These are phyloP conservation scores for Lichtheimia hyalospora DNA, from an alignment of 371 early-diverging fungal species.

Conservation along the genomic window DNA sequence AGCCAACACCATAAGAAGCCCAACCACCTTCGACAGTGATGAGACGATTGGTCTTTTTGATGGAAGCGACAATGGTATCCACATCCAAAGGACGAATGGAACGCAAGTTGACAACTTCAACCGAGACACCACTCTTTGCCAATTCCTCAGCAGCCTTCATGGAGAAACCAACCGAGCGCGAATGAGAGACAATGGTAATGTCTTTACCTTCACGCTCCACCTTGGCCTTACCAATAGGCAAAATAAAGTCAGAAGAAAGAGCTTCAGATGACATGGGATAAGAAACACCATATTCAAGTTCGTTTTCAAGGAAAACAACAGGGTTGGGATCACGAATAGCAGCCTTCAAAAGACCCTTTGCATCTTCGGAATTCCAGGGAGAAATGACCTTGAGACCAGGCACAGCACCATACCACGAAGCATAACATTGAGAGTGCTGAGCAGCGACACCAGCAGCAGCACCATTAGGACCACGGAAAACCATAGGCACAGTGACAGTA, in stretches of 20 bases:
- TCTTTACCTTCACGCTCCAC: slow-evolving; percentile 90
- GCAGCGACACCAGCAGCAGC: slow-evolving; percentile 98
- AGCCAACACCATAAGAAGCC: slow-evolving; percentile 96
- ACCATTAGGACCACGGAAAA: slow-evolving; percentile 99
- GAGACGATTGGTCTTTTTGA: slow-evolving; percentile 98
- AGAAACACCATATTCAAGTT: slow-evolving; percentile 94
- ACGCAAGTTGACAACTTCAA: slow-evolving; percentile 97
- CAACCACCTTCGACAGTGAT: slow-evolving; percentile 98
- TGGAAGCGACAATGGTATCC: slow-evolving; percentile 86
- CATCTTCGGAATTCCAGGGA: slow-evolving; percentile 97
- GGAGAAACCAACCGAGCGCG: slow-evolving; percentile 85
- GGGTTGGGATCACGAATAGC: slow-evolving; percentile 99
- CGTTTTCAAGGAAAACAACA: slow-evolving; percentile 98
- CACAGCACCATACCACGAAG: slow-evolving; percentile 97
- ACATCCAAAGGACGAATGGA: slow-evolving; percentile 98
- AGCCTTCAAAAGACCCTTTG: slow-evolving; percentile 94
- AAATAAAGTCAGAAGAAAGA: slow-evolving; percentile 83
- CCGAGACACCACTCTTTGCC: slow-evolving; percentile 82
- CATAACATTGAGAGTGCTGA: slow-evolving; percentile 99
- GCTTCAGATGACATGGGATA: slow-evolving; percentile 87
- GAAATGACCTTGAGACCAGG: slow-evolving; percentile 98
- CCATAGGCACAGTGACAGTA: slow-evolving; percentile 88
- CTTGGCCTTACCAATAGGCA: slow-evolving; percentile 97
- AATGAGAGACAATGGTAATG: slow-evolving; percentile 95
- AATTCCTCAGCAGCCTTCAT: slow-evolving; percentile 91